Evolutionary conservation across 2,329 filamentous ascomycete species (phyloP).

Genomic region (Pseudocercospora crystallina): DNA sequence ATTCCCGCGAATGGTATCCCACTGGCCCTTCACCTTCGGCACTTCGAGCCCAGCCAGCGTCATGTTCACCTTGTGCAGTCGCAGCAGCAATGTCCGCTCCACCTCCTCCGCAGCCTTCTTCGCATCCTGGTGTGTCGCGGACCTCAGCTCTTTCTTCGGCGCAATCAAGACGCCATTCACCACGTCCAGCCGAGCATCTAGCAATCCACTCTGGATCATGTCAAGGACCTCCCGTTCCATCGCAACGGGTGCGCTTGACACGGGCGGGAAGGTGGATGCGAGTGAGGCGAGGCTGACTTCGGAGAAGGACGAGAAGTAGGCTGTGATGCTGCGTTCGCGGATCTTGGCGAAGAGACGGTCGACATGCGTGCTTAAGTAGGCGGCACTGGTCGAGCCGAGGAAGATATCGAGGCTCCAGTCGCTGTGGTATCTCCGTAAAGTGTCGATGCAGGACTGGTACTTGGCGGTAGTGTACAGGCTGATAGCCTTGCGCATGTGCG

Average conservation of each 20-base stretch:
- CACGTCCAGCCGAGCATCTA: conserved; percentile 81
- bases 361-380: conserved; percentile 53
- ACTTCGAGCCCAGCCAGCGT: conserved; percentile 70
- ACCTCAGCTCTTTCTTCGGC: conserved; percentile 64
- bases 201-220: conserved; percentile 71
- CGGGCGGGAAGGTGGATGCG: conserved; percentile 67
- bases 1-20: conserved; percentile 11
- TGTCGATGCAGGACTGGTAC: conserved; percentile 79
- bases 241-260: conserved; percentile 39
- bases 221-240: conserved; percentile 72
- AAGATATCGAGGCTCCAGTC: conserved; percentile 93
- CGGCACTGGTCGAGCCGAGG: conserved; percentile 53
- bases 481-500: conserved; percentile 89
- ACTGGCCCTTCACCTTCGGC: conserved; percentile 15
- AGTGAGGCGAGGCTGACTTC: conserved; percentile 79
- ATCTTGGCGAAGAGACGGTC: conserved; percentile 69
- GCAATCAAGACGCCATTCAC: conserved; percentile 78
- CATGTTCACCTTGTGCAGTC: conserved; percentile 76
- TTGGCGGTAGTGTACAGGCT: conserved; percentile 85
- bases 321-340: conserved; percentile 85
- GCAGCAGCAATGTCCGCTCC: conserved; percentile 71
- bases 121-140: conserved; percentile 67
- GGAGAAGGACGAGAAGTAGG: conserved; percentile 89
- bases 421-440: conserved; percentile 74
- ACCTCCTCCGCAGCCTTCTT: conserved; percentile 69